Percentiles rank a stretch among this genome's conserved stretches.
phyloP scores from a whole-genome alignment of 331 rosid genomes.

The Malus hybrid region DNA sequence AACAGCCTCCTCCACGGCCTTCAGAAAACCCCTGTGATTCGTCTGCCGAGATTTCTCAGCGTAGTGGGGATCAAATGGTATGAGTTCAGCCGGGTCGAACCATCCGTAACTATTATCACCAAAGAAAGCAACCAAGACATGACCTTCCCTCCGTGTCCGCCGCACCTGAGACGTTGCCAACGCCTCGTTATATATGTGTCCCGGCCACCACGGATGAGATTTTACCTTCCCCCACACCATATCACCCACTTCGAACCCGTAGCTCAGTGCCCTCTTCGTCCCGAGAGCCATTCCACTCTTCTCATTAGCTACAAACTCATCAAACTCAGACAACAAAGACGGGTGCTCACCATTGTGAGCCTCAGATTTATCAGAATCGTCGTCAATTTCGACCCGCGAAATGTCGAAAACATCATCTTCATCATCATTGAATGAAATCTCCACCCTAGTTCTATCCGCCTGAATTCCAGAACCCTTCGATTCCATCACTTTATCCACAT shows the following conservation, averaged over 20 bases:
- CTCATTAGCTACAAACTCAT: constrained; percentile 66
- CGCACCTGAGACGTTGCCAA: constrained; percentile 69
- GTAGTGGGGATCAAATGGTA: constrained; percentile 61
- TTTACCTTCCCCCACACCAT: constrained; percentile 99
- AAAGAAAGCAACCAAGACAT: constrained; percentile 81
- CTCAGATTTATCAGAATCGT: too few species aligned
- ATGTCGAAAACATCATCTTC: constrained; percentile 3
- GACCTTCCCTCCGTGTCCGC: constrained; percentile 66
- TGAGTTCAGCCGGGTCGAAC: constrained; percentile 85
- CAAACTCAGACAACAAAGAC: constrained; percentile 62
- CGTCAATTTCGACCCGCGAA: background rate
- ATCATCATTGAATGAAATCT: constrained; percentile 2
- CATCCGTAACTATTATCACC: constrained; percentile 98
- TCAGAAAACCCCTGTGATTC: constrained; percentile 47
- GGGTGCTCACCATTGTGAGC: background rate
- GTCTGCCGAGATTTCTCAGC: constrained; percentile 74
- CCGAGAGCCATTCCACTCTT: constrained; percentile 32
- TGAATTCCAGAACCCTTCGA: constrained; percentile 13
- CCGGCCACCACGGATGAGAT: constrained; percentile 99
- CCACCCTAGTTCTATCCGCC: constrained; percentile 15
- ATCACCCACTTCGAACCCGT: constrained; percentile 78
- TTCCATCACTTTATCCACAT: constrained; percentile 18
- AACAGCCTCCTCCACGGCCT: constrained; percentile 90
- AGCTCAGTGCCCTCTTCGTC: constrained; percentile 49
- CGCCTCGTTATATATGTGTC: constrained; percentile 71